Evolutionary conservation across 768 basidiomycete genomes (phyloP), one percentile per base, ranked within the genome.

Genomic region (Leccinum subgranulosum): DNA sequence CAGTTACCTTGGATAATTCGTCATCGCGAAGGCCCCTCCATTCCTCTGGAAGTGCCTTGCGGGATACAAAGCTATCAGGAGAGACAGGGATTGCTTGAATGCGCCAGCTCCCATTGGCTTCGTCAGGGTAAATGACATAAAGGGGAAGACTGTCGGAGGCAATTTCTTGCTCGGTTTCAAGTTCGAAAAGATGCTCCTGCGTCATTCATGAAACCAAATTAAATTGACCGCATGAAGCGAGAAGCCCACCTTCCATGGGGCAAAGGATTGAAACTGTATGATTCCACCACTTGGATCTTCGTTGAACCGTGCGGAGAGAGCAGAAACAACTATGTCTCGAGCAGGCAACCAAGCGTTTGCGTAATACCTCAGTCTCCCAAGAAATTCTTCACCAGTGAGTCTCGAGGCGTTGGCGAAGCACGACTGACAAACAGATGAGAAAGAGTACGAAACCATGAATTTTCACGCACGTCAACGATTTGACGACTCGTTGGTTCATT

Each of bases 11-110:
- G 49, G 87, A 89, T 41, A 99, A 76, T 47, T 82, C 81, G 10
- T 91, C 89, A 71, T 98, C 96, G 49, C 97, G 80, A 39, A 94
- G 74, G 6, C 97, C 97, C 60, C 95, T 82, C 97, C 97, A 99
- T 60, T 80, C 78, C 67, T 97, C 94, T 2, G 97, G 97, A 41
- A 99, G 77, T 2, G 94, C 86, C 73, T 96, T 97, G 29, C 96
- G 82, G 72, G 88, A 94, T 68, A 87, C 83, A 64, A 98, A 99
- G 68, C 88, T 91, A 63, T 91, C 90, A 1, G 90, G 77, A 0
- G 85, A 78, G 49, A 86, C 73, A 6, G 96, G 88, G 17, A 99
- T 90, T 7, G 96, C 95, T 69, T 98, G 96, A 47, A 99, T 75
- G 43, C 97, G 86, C 95, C 95, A 99, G 67, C 80, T 86, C 6